Evolutionary conservation across 768 basidiomycete species (phyloP).

Genomic region (Phlebiopsis flavidoalba): DNA sequence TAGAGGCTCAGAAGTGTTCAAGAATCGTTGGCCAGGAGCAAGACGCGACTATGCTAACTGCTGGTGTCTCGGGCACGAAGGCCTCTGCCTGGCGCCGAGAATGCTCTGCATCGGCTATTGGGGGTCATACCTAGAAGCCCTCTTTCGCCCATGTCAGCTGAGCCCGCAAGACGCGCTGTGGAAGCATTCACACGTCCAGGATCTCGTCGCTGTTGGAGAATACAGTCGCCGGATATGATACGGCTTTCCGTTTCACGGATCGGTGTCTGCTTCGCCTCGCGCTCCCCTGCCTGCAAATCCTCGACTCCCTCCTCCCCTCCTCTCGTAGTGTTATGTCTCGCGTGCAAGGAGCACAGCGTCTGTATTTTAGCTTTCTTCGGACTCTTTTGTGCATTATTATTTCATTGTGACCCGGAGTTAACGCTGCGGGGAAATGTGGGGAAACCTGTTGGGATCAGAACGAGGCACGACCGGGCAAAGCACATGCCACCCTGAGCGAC

Average conservation of each 20-base stretch:
- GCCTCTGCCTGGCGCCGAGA: constrained; percentile 67
- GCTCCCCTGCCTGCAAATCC: neutral
- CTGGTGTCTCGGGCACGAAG: constrained; percentile 82
- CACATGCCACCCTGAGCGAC: constrained; percentile 4
- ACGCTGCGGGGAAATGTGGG: constrained; percentile 3
- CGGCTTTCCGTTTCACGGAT: neutral
- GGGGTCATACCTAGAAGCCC: constrained; percentile 79
- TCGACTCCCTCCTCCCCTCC: neutral
- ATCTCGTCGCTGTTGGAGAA: constrained; percentile 62
- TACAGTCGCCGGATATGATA: constrained; percentile 30
- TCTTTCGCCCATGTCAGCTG: constrained; percentile 57
- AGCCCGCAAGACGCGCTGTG: constrained; percentile 57
- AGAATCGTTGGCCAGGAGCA: constrained; percentile 69
- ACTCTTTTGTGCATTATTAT: neutral
- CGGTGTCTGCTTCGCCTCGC: neutral
- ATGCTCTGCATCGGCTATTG: constrained; percentile 73
- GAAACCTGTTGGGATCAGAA: neutral
- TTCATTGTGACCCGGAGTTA: neutral
- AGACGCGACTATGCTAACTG: constrained; percentile 79
- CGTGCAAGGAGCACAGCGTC: neutral
- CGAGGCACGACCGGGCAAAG: neutral
- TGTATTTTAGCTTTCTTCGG: neutral
- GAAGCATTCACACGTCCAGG: constrained; percentile 67
- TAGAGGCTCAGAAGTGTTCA: constrained; percentile 73
- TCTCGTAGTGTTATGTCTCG: neutral